Conservation (phyloP, 495 filamentous ascomycete genomes). For the Daldinia childiae region DNA sequence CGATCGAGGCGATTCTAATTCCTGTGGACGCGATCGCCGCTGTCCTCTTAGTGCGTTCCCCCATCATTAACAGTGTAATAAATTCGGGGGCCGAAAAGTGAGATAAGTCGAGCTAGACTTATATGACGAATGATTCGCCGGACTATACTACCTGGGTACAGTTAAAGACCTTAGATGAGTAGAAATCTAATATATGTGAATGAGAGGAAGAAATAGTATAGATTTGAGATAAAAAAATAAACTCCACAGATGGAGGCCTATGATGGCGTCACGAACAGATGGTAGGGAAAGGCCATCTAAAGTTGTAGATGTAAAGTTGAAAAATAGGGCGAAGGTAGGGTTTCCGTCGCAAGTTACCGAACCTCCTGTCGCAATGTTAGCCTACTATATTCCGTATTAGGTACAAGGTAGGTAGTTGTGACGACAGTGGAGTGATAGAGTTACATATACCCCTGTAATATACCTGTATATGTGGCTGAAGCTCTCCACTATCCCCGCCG, state of each 20-base stretch:
- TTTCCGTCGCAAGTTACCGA: slow-evolving; percentile 25
- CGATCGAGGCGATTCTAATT: slow-evolving; percentile 34
- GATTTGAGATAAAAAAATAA: slow-evolving; percentile 23
- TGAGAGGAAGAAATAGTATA: slow-evolving; percentile 27
- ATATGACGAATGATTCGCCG: slow-evolving; percentile 1
- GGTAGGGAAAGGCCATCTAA: slow-evolving; percentile 19
- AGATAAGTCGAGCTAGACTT: slow-evolving; percentile 5
- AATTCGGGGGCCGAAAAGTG: slow-evolving; percentile 7
- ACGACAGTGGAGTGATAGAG: slow-evolving; percentile 28
- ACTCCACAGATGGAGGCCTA: slow-evolving; percentile 22
- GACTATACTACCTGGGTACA: not conserved
- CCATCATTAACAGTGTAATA: slow-evolving; percentile 23
- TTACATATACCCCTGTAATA: slow-evolving; percentile 1
- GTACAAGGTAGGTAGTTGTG: slow-evolving; percentile 12
- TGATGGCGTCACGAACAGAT: slow-evolving; percentile 32
- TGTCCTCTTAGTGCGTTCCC: slow-evolving; percentile 21
- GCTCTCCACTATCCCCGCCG: slow-evolving; percentile 30
- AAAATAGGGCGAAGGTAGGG: slow-evolving; percentile 16
- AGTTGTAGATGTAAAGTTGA: slow-evolving; percentile 25
- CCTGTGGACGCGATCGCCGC: slow-evolving; percentile 35
- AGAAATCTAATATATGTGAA: slow-evolving; percentile 24
- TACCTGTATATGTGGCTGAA: slow-evolving; percentile 38
- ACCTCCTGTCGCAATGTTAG: slow-evolving; percentile 5
- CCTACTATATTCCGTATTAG: not conserved
- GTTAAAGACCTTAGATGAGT: not conserved